Evolutionary conservation across 2,329 filamentous ascomycete species (phyloP), one percentile per base, ranked within the genome.

Genomic region (Ascocoryne sarcoides): DNA sequence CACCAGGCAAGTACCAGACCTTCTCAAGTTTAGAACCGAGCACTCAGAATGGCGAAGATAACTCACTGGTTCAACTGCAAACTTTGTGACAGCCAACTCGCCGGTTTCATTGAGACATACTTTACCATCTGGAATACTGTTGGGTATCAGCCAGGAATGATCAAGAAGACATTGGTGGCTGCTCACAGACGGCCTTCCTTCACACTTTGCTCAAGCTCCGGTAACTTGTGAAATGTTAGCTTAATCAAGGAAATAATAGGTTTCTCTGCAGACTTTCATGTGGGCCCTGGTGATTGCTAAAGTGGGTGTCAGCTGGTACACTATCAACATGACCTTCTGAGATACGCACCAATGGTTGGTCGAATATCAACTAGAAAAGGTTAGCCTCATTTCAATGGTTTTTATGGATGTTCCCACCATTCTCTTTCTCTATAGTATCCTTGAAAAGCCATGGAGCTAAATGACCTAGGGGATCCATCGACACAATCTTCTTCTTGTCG

Each of bases 391-490:
- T 17, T 15, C 16, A 19, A 12, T 26, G 29, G 29, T 8, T 36
- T n/a, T 16, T 10, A 35, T 10, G 32, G 15, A 17, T 12, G 12
- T n/a, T 3, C 38, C 10, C 18, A 42, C 76, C 66, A 52, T 86
- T 77, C 32, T 95, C 79, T 37, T 82, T 78, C 36, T 84, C 71
- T 54, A 92, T 88, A 33, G 76, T 72, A 47, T 90, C 79, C 49
- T 83, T 84, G 67, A 82, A 94, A 30, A 93, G 65, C 81, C 82
- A 89, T 7, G 86, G 85, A 7, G 82, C 76, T 45, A 95, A 68
- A 65, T 96, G 92, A 5, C 92, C 90, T 61, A 83, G 85, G 0
- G 90, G 90, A 59, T 96, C 92, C 87, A 98, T 95, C 14, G 90
- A 86, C 10, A 96, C 90, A 48, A 98, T 96, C 69, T 95, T 96